Percentiles rank a stretch among this genome's conserved stretches.
Conservation (phyloP, 2,329 filamentous ascomycete genomes). For the Zymoseptoria brevis region DNA sequence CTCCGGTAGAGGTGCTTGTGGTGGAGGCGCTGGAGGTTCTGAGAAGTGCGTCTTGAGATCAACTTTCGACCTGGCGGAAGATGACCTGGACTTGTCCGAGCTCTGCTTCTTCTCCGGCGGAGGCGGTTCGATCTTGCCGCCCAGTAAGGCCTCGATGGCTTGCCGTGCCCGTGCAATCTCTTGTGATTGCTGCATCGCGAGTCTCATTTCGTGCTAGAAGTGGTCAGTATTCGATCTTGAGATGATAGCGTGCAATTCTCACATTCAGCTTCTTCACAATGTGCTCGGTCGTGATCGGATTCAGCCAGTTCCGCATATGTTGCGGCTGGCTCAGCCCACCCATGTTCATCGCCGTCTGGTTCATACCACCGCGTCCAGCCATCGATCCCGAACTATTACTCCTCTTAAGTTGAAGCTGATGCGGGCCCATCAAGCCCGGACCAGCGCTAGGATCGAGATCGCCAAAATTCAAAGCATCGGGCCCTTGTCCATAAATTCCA, state of each 20-base stretch:
- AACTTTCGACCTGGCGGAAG: slow-evolving; percentile 53
- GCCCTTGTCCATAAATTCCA: slow-evolving; percentile 67
- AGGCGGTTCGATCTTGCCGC: slow-evolving; percentile 50
- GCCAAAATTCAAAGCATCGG: slow-evolving; percentile 80
- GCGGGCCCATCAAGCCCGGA: slow-evolving; percentile 57
- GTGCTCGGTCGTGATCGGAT: slow-evolving; percentile 85
- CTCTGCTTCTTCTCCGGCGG: slow-evolving; percentile 42
- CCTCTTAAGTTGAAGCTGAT: slow-evolving; percentile 55
- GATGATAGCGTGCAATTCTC: slow-evolving; percentile 33
- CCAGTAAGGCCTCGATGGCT: slow-evolving; percentile 68
- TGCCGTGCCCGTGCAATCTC: slow-evolving; percentile 76
- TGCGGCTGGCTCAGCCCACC: slow-evolving; percentile 61
- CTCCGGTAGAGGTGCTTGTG: slow-evolving; percentile 85
- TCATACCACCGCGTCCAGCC: slow-evolving; percentile 54
- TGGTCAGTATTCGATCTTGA: slow-evolving; percentile 17
- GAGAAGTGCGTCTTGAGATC: slow-evolving; percentile 81
- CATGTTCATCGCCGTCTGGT: slow-evolving; percentile 44
- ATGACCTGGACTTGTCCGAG: slow-evolving; percentile 36
- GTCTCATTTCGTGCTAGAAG: slow-evolving; percentile 74
- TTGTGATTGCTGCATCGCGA: slow-evolving; percentile 76
- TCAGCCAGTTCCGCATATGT: slow-evolving; percentile 73
- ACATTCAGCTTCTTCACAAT: slow-evolving; percentile 83
- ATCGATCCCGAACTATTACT: slow-evolving; percentile 43
- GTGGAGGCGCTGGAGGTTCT: slow-evolving; percentile 85
- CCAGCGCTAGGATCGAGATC: slow-evolving; percentile 76